A percentile compares a stretch with the other conserved stretches of the same genome.
Conservation (phyloP, 768 basidiomycete species). For the Tylopilus felleus region DNA sequence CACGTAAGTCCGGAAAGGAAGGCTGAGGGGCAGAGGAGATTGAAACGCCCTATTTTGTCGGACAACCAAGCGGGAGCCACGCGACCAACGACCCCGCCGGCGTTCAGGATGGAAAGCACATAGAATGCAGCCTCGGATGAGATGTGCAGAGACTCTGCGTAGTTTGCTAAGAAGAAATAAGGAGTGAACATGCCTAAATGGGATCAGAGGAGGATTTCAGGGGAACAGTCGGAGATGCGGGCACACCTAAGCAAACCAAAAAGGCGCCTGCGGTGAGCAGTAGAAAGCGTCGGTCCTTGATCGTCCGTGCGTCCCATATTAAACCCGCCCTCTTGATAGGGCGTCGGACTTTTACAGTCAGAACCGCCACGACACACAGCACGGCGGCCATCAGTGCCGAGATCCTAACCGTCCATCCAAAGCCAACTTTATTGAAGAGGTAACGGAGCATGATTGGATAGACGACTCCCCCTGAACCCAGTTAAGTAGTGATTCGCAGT, state of each 20-base stretch:
- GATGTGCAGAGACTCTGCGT: slow-evolving; percentile 42
- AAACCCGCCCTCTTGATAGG: slow-evolving; percentile 16
- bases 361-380: slow-evolving; percentile 44
- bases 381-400: slow-evolving; percentile 49
- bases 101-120: slow-evolving; percentile 66
- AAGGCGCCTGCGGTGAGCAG: slow-evolving; percentile 53
- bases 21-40: slow-evolving; percentile 60
- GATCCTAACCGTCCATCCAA: slow-evolving; percentile 60
- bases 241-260: slow-evolving; percentile 59
- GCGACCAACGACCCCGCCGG: slow-evolving; percentile 62
- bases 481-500: slow-evolving; percentile 20
- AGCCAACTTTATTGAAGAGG: slow-evolving; percentile 54
- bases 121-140: slow-evolving; percentile 44
- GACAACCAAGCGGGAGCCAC: slow-evolving; percentile 61
- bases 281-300: slow-evolving; percentile 50
- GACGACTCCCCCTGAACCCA: slow-evolving; percentile 56
- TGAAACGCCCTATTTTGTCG: slow-evolving; percentile 64
- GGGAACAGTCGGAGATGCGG: neutral
- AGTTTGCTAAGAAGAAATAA: slow-evolving; percentile 66
- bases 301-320: slow-evolving; percentile 26
- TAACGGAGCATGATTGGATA: slow-evolving; percentile 62
- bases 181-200: slow-evolving; percentile 64
- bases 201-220: neutral
- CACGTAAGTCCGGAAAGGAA: slow-evolving; percentile 61
- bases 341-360: slow-evolving; percentile 41